Evolutionary conservation across 2,329 filamentous ascomycete species (phyloP), one percentile per base, ranked within the genome.

Genomic region (Beauveria caledonica): DNA sequence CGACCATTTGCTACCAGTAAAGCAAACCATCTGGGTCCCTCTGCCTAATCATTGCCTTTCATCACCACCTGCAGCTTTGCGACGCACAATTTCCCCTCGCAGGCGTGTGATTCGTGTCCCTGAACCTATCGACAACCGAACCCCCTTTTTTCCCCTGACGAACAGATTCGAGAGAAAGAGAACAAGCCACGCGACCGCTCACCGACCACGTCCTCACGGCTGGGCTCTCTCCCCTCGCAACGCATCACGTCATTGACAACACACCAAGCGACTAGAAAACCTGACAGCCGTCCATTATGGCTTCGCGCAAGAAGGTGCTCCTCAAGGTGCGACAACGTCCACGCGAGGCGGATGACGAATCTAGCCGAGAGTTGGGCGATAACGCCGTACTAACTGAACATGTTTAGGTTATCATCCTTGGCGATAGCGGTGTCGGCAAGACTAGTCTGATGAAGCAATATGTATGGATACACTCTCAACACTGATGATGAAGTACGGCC

Each of bases 371-470:
- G 19, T n/a, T 13, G 44, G 29, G 10, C 9, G 50, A 5, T 25
- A 36, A 45, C 21, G 17, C 13, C 33, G 60, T 64, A 57, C 64
- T 67, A 61, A 68, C 64, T 27, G 51, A 36, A 4, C 60, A 33
- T 52, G 15, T 65, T 50, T 70, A 97, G 93, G 92, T 99, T 72
- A 99, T 99, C 72, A 97, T 99, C 78, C 87, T 99, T 68, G 94
- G 94, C 69, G 94, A 99, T 77, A 97, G 93, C 77, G 94, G 94
- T 78, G 94, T 99, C 64, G 94, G 94, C 75, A 99, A 99, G 84
- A 99, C 94, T 63, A 97, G 92, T 77, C 86, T 99, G 85, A 99
- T 99, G 94, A 99, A 99, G 80, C 94, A 99, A 97, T 99, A 97
- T 90, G 94, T 97, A 86, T 75, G 89, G 19, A 4, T 11, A 21